Evolutionary conservation across 2,329 filamentous ascomycete species (phyloP), one percentile per base, ranked within the genome.

Genomic region (Diaporthe sp.): DNA sequence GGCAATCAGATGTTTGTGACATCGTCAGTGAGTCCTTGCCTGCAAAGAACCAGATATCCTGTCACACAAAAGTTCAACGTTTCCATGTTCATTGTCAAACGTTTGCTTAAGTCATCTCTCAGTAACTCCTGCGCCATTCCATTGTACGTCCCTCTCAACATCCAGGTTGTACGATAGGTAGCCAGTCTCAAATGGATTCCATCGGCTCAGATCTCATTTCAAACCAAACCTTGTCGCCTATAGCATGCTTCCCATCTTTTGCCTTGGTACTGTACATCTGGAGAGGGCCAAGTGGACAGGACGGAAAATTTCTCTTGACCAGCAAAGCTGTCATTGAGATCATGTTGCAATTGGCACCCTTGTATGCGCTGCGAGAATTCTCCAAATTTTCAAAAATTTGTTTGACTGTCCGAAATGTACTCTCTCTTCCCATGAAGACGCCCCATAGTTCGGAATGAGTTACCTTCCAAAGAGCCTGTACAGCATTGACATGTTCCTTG

Each of bases 391-490:
- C 17, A 7, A 58, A 3, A n/a, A 58, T 19, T n/a, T 37, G 6
- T 39, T n/a, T 0, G 32, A 17, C 3, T 17, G 0, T 59, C 22
- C 0, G 1, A 5, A 19, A 6, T 22, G 4, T 7, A 3, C 2
- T 8, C 0, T 10, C 22, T 17, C 10, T 8, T 47, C 27, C 10
- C 1, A 19, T n/a, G 13, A 65, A 32, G n/a, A 32, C 5, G 2
- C 7, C 2, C 27, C 59, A 65, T 0, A 47, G 3, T 3, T 13
- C 8, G 17, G 12, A 19, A 9, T 32, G 2, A 4, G 15, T 32
- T 22, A 10, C 4, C 17, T 47, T 50, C 39, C 59, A 25, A 39
- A 25, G 9, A 1, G 3, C 3, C 1, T 39, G 39, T 9, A n/a
- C 27, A 15, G 7, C 17, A 17, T 8, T 22, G 19, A 32, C 27